Percentiles rank a stretch among this genome's conserved stretches.
Conservation (phyloP, 208 protist genomes). For the Acanthamoeba lenticulata region DNA sequence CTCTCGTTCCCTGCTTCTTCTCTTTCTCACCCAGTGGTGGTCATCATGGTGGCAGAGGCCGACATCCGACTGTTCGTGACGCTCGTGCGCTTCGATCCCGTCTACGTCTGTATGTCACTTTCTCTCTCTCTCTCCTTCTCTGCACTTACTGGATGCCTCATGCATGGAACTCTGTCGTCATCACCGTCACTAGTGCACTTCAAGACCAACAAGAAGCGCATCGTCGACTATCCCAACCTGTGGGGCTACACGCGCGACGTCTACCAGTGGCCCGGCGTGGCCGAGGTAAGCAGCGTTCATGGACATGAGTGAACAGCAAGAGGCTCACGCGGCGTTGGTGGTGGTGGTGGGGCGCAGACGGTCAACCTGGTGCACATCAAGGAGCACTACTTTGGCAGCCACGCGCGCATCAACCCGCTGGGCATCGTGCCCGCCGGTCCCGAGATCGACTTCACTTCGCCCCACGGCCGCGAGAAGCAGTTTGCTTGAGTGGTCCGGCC, state of each 20-base stretch:
- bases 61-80: slow-evolving; percentile 92
- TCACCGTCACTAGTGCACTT: too few species aligned
- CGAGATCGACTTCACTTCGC: slow-evolving; percentile 45
- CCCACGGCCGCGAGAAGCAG: slow-evolving; percentile 21
- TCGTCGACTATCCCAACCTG: slow-evolving; percentile 90
- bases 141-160: too few species aligned
- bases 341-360: slow-evolving; percentile 63
- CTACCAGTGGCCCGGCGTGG: slow-evolving; percentile 86
- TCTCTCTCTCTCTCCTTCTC: not conserved
- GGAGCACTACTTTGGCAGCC: slow-evolving; percentile 83
- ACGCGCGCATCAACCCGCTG: slow-evolving; percentile 88
- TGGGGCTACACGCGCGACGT: slow-evolving; percentile 89
- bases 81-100: slow-evolving; percentile 91
- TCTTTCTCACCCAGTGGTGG: too few species aligned
- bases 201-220: slow-evolving; percentile 89
- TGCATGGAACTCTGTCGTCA: too few species aligned
- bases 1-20: too few species aligned
- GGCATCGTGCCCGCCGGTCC: slow-evolving; percentile 88
- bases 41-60: slow-evolving; percentile 84
- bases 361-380: slow-evolving; percentile 92
- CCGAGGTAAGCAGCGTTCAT: not conserved
- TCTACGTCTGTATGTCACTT: slow-evolving; percentile 82
- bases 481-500: too few species aligned
- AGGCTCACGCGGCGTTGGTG: too few species aligned
- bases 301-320: too few species aligned